Evolutionary conservation across 1,284 basidiomycete genomes (phyloP).

Genomic region (Coriolopsis trogii): DNA sequence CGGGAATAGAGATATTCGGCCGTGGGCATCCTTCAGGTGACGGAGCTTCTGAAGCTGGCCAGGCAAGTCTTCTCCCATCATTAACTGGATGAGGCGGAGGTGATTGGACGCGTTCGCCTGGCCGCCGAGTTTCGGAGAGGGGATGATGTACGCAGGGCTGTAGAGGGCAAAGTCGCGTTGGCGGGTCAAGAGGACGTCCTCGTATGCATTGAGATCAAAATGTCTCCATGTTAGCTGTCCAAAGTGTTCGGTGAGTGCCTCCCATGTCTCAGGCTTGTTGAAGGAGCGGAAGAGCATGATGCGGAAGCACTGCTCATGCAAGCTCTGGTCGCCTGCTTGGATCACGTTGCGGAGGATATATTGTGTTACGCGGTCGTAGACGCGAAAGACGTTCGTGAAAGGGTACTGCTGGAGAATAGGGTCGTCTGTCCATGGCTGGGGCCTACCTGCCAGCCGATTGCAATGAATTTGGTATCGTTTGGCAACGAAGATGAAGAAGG

Average conservation of each 20-base stretch:
- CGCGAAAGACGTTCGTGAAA: constrained; percentile 48
- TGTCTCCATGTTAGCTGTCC: constrained; percentile 38
- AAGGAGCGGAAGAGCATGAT: constrained; percentile 47
- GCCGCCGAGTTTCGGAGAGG: constrained; percentile 41
- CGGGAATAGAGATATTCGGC: constrained; percentile 38
- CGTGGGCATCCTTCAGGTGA: constrained; percentile 42
- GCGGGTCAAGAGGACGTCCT: constrained; percentile 33
- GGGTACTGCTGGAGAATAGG: constrained; percentile 36
- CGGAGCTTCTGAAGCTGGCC: constrained; percentile 32
- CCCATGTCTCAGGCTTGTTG: constrained; percentile 45
- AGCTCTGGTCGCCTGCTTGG: constrained; percentile 36
- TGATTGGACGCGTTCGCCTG: constrained; percentile 35
- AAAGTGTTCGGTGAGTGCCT: constrained; percentile 37
- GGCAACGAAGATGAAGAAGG: constrained; percentile 40
- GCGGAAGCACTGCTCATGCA: constrained; percentile 45
- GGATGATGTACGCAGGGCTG: constrained; percentile 43
- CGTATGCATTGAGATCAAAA: constrained; percentile 40
- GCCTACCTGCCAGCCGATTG: constrained; percentile 34
- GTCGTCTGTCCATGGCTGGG: constrained; percentile 43
- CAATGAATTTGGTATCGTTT: constrained; percentile 40
- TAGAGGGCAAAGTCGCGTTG: constrained; percentile 35
- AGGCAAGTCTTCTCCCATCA: constrained; percentile 42
- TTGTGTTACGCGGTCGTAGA: constrained; percentile 45
- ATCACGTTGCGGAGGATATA: constrained; percentile 45
- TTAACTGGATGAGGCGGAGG: constrained; percentile 40